A percentile compares a stretch with the other conserved stretches of the same genome.
phyloP scores from a whole-genome alignment of 2,329 filamentous ascomycete species.

The Didymella arachidicola region DNA sequence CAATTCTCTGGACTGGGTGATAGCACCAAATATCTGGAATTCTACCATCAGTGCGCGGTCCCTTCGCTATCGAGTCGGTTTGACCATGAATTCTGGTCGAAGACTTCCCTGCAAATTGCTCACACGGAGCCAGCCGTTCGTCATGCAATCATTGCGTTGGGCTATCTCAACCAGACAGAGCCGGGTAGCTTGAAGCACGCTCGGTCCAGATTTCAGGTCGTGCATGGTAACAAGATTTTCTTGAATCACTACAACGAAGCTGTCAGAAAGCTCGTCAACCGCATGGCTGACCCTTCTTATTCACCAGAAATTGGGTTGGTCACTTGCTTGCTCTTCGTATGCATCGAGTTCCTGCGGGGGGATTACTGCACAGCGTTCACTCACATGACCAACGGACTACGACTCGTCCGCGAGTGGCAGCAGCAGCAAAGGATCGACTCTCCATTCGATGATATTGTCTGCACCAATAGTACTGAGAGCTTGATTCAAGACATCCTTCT shows the following conservation, averaged over 20 bases:
- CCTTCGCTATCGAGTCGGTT: constrained; percentile 47
- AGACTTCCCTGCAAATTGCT: constrained; percentile 53
- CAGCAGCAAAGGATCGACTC: constrained; percentile 9
- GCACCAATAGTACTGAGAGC: not conserved
- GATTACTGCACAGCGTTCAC: constrained; percentile 51
- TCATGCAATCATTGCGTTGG: constrained; percentile 55
- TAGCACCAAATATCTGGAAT: constrained; percentile 41
- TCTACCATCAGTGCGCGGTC: constrained; percentile 54
- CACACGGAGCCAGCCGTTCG: constrained; percentile 52
- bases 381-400: constrained; percentile 57
- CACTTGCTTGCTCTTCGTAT: constrained; percentile 55
- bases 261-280: constrained; percentile 46
- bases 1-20: constrained; percentile 24
- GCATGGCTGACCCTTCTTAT: constrained; percentile 42
- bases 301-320: constrained; percentile 51
- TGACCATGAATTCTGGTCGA: constrained; percentile 53
- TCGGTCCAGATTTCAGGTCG: constrained; percentile 13
- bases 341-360: constrained; percentile 55
- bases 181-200: constrained; percentile 34
- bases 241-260: constrained; percentile 55
- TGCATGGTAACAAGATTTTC: constrained; percentile 33
- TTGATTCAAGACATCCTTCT: constrained; percentile 29
- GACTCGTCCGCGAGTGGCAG: constrained; percentile 38
- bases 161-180: constrained; percentile 44
- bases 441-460: not conserved